Base-by-base conservation (phyloP, 2,329 filamentous ascomycete species). In the Sarocladium brachiariae region DNA sequence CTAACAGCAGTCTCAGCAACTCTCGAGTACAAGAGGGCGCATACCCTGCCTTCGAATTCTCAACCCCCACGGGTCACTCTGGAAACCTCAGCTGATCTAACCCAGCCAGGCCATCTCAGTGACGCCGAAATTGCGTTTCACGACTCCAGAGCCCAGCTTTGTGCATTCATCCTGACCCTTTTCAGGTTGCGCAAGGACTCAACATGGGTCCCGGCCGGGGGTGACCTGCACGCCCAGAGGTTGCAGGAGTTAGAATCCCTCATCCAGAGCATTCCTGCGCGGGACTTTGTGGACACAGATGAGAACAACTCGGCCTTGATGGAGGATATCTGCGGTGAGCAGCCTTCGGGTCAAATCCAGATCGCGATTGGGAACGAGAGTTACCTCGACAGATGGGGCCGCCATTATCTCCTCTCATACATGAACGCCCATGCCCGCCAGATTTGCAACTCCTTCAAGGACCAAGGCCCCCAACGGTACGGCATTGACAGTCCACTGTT, bases 391-490 rank as follows among this genome's bases (percentile, higher is more conserved):
- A 70, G 63, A 60, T 84, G 80, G 81, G 80, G 80, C 7, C 58
- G 60, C 4, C 79, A 83, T 60, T 84, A 78, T 59, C 70, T 84
- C 5, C 74, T 74, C 0, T 78, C 76, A 6, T 66, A 83, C 2
- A 73, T 76, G 23, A 71, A 75, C 53, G 79, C 80, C 0, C 78
- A 84, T 56, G 66, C 69, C 1, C 69, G 72, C 21, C 81, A 84
- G 61, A 63, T 76, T 9, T 81, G 80, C 66, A 82, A 81, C 59
- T 76, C 75, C 0, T 83, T 83, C 71, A 81, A 82, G 58, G 81
- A 84, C 53, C 66, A 74, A 0, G 80, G 80, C 0, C 77, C 80
- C 3, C 69, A 78, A 6, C 67, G 71, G 54, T 84, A 83, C 56
- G 73, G 78, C 14, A 57, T 57, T 0, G 59, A 70, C 1, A 80